Base-by-base conservation (phyloP, 805 yeast species). In the Candida chilensis region DNA sequence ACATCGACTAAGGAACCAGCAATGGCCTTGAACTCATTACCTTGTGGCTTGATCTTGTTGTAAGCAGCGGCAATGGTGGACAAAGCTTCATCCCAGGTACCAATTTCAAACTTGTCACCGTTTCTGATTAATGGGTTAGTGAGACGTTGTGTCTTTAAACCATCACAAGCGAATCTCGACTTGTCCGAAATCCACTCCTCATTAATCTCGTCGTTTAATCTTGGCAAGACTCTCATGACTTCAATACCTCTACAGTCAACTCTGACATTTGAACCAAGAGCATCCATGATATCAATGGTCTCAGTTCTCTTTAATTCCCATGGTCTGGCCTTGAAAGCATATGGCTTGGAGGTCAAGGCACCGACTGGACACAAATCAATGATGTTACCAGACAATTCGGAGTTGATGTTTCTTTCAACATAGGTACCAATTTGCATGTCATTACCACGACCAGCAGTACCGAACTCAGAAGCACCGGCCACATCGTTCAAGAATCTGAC, bases 161-260 rank as follows among this genome's bases (percentile, higher is more conserved):
- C 95, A 51, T 84, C 95, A 45, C 75, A 75, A 19, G 94, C 87
- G 50, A 78, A 84, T 47, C 95, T 71, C 11, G 94, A 69, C 61
- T 85, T 84, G 62, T 84, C 95, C 28, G 85, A 75, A 45, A 84
- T 79, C 95, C 95, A 84, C 60, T 85, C 95, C 58, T 85, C 92
- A 52, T 84, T 84, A 46, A 85, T 67, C 38, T 82, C 92, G 45
- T 84, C 95, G 53, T 84, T 83, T 44, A 82, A 64, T 54, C 94
- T 72, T 37, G 95, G 95, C 44, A 85, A 63, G 20, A 84, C 82
- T 52, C 95, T 74, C 83, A 84, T 76, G 28, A 84, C 92, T 54
- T 82, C 88, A 46, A 78, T 71, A 44, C 94, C 95, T 57, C 92
- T 72, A 31, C 90, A 74, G 54, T 84, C 95, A 32, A 84, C 86